Conservation (phyloP, 768 basidiomycete species). For the Amanita rimosa region DNA sequence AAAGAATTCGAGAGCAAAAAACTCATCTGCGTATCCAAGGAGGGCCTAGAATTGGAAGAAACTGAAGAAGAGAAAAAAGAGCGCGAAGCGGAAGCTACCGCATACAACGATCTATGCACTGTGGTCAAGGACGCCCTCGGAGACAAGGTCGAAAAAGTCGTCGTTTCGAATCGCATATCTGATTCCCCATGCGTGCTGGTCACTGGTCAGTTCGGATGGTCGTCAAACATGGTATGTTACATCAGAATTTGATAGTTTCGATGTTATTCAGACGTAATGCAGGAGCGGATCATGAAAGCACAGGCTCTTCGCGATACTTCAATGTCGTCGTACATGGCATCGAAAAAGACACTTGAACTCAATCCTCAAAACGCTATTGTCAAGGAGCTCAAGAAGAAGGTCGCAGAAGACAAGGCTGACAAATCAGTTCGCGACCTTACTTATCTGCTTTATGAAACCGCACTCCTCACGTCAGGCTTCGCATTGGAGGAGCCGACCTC, state of each 20-base stretch:
- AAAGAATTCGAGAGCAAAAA: conserved; percentile 99
- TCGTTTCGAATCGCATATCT: conserved; percentile 94
- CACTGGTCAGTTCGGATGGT: conserved; percentile 99
- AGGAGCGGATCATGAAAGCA: conserved; percentile 98
- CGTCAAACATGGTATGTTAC: conserved; percentile 83
- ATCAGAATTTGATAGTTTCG: neutral
- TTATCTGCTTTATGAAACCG: conserved; percentile 93
- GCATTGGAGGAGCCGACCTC: conserved; percentile 90
- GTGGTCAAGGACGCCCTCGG: conserved; percentile 98
- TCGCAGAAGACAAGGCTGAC: conserved; percentile 95
- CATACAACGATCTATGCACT: conserved; percentile 82
- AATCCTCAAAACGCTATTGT: conserved; percentile 89
- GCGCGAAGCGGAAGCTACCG: conserved; percentile 77
- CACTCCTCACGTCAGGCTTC: conserved; percentile 92
- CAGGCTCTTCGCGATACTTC: conserved; percentile 94
- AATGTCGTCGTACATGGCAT: conserved; percentile 99
- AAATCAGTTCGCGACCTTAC: conserved; percentile 97
- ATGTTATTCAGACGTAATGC: neutral
- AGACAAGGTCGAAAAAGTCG: conserved; percentile 99
- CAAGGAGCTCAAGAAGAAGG: conserved; percentile 93
- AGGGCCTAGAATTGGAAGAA: conserved; percentile 98
- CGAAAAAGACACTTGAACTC: conserved; percentile 95
- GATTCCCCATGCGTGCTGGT: conserved; percentile 96
- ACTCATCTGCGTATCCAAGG: conserved; percentile 95
- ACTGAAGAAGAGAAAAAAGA: conserved; percentile 93